These are phyloP conservation scores for Sclerotinia nivalis DNA, from an alignment of 2,329 filamentous ascomycete genomes.

Conservation along the genomic window DNA sequence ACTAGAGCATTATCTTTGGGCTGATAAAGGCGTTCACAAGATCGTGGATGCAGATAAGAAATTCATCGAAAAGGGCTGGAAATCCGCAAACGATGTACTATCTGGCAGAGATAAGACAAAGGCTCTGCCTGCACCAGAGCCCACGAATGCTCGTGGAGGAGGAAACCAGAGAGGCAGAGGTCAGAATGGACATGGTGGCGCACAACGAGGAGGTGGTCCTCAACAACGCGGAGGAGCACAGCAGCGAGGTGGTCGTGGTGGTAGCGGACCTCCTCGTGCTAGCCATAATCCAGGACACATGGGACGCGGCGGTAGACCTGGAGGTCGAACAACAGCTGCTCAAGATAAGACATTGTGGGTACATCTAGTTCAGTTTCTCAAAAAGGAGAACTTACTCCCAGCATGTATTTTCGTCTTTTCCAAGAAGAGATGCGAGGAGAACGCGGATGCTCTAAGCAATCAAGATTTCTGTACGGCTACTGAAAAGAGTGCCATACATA, in stretches of 20 bases:
- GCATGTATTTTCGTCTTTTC: constrained; percentile 99
- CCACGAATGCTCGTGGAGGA: constrained; percentile 46
- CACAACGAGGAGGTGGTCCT: constrained; percentile 48
- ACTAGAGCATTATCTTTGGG: constrained; percentile 95
- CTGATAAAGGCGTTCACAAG: constrained; percentile 86
- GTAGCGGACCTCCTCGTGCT: constrained; percentile 50
- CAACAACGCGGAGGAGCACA: constrained; percentile 48
- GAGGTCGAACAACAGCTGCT: constrained; percentile 82
- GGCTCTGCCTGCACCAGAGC: constrained; percentile 45
- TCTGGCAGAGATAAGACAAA: constrained; percentile 79
- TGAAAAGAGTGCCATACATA: constrained; percentile 96
- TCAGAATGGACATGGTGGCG: constrained; percentile 53
- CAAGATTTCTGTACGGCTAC: constrained; percentile 90
- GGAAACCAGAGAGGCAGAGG: constrained; percentile 56
- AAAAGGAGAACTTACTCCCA: constrained; percentile 82
- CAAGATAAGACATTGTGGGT: constrained; percentile 98
- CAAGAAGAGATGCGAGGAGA: constrained; percentile 96
- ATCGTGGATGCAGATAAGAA: constrained; percentile 92
- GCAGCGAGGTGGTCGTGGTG: constrained; percentile 55
- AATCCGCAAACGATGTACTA: constrained; percentile 81
- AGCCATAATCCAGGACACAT: constrained; percentile 75
- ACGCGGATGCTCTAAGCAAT: constrained; percentile 91
- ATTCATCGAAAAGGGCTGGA: constrained; percentile 92
- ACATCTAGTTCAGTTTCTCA: constrained; percentile 86
- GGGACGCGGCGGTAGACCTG: constrained; percentile 80